Evolutionary conservation across 2,329 filamentous ascomycete species (phyloP), one percentile per base, ranked within the genome.

Genomic region (Pseudopithomyces chartarum): DNA sequence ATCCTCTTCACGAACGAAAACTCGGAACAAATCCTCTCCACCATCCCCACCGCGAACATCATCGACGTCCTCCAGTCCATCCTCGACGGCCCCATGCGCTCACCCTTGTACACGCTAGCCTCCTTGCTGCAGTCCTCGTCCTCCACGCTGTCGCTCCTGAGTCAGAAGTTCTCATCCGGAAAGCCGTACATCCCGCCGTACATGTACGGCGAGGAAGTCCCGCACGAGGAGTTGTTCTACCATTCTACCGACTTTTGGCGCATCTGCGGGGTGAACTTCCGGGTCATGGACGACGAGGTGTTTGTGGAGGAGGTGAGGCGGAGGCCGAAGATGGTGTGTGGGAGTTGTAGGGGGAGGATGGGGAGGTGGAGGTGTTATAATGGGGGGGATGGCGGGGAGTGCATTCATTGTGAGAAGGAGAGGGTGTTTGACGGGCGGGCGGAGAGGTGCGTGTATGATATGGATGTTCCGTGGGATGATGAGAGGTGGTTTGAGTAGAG

Each of bases 131-230:
- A 66, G 10, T 64, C 65, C 6, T 61, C 63, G 10, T 64, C 64
- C 29, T 46, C 59, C 2, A 60, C 56, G 8, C 63, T 76, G 10
- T 33, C 63, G 8, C 56, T 74, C 17, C 68, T 66, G 1, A 61
- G 60, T 4, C 62, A 73, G 15, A 56, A 43, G 0, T 75, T 75
- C 33, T 52, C 47, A 0, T 47, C 51, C 3, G 64, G 61, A 0
- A 58, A 46, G 0, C 39, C 59, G 0, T 75, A 61, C 43, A 76
- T 76, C 1, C 71, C 71, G 2, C 73, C 73, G 0, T 76, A 69
- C 43, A 73, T 76, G 70, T 62, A 72, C 19, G 71, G 73, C 11
- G 73, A 76, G 22, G 67, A 73, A 6, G 39, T 58, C 2, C 73
- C 73, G 0, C 52, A 62, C 1, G 70, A 75, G 43, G 57, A 59